Evolutionary conservation across 106 monocot genomes (phyloP).

Genomic region (Triglochin maritima): DNA sequence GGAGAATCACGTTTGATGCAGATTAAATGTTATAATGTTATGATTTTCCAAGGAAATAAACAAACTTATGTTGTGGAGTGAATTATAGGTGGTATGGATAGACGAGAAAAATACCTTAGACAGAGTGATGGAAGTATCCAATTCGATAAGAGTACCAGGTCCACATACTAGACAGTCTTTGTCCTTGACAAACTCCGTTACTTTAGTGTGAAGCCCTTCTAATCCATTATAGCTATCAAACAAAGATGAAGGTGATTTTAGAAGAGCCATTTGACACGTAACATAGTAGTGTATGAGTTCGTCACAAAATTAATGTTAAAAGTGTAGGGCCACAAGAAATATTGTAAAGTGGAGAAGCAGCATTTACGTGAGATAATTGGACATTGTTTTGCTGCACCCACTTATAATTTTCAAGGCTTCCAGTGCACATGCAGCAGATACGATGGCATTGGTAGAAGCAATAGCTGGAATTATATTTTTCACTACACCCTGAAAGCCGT

Average conservation of each 20-base stretch:
- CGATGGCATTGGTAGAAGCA: constrained; percentile 98
- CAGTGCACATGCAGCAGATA: constrained; percentile 90
- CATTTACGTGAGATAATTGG: constrained; percentile 93
- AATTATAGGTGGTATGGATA: too few relatives aligned
- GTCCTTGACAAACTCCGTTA: constrained; percentile 77
- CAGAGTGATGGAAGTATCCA: constrained; percentile 68
- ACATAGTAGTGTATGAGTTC: too few relatives aligned
- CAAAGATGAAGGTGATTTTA: neutral
- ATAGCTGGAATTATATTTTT: constrained; percentile 99
- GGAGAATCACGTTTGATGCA: too few relatives aligned
- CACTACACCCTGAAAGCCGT: constrained; percentile 74
- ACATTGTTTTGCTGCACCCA: constrained; percentile 95
- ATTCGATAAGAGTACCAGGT: constrained; percentile 75
- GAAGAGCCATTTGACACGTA: neutral
- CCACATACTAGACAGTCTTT: constrained; percentile 87
- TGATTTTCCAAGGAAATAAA: too few relatives aligned
- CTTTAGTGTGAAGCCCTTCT: constrained; percentile 81
- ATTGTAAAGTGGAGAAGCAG: neutral
- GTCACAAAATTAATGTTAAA: neutral
- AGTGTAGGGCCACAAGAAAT: neutral
- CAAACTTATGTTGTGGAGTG: too few relatives aligned
- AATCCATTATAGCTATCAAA: constrained; percentile 71
- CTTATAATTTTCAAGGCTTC: constrained; percentile 94
- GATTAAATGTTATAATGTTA: too few relatives aligned
- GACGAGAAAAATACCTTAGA: constrained; percentile 36